Conservation (phyloP, 768 basidiomycete genomes). For the Polyporus arcularius region DNA sequence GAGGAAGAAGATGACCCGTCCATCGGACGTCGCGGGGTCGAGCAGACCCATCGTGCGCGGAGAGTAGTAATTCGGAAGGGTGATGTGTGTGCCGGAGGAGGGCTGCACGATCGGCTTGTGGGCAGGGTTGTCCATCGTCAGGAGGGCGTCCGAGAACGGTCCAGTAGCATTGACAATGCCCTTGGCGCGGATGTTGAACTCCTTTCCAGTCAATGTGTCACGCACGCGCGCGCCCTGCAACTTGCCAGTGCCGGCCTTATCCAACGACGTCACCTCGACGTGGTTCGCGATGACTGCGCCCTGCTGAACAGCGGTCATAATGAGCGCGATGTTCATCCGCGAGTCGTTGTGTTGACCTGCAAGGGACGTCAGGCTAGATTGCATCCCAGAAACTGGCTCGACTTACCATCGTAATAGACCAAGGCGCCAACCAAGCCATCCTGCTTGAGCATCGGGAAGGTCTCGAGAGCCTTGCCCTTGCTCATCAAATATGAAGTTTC, state of each 20-base stretch:
- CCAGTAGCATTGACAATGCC: constrained; percentile 97
- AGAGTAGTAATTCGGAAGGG: constrained; percentile 95
- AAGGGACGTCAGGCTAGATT: not conserved
- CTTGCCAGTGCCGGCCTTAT: constrained; percentile 66
- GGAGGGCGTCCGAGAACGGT: constrained; percentile 85
- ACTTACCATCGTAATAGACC: constrained; percentile 93
- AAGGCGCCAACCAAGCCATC: constrained; percentile 92
- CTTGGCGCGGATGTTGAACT: constrained; percentile 82
- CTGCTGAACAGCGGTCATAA: constrained; percentile 92
- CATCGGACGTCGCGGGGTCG: constrained; percentile 94
- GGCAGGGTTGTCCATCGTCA: constrained; percentile 74
- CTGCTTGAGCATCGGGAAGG: constrained; percentile 94
- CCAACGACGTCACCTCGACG: constrained; percentile 76
- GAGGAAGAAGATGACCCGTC: constrained; percentile 97
- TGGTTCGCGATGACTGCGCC: constrained; percentile 91
- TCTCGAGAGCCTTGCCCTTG: constrained; percentile 88
- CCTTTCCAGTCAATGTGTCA: constrained; percentile 81
- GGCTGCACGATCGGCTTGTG: constrained; percentile 90
- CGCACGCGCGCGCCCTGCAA: constrained; percentile 74
- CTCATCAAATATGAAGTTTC: constrained; percentile 94
- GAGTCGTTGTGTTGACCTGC: constrained; percentile 97
- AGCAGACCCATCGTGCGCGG: constrained; percentile 93
- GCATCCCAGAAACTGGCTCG: not conserved
- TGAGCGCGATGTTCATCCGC: constrained; percentile 94
- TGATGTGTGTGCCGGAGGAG: constrained; percentile 93